A percentile compares a stretch with the other conserved stretches of the same genome.
Conservation (phyloP, 257 asterid species). For the Coffea canephora region DNA sequence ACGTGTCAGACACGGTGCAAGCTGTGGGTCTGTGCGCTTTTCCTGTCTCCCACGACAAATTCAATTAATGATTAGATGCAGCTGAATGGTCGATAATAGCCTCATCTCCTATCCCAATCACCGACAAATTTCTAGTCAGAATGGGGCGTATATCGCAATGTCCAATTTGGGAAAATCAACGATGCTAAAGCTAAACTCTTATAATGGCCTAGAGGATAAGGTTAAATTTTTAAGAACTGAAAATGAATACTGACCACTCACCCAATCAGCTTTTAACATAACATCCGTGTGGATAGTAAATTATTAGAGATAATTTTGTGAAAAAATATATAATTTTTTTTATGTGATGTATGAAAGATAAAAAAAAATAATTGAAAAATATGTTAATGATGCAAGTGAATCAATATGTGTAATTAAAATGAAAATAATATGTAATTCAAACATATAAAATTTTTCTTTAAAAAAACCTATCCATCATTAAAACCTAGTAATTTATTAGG, state of each 20-base stretch:
- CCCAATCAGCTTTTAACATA: background rate
- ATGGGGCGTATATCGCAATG: background rate
- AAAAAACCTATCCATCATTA: too few relatives aligned
- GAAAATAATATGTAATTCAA: too few relatives aligned
- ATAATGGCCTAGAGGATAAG: background rate
- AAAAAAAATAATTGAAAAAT: too few relatives aligned
- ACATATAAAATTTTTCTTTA: too few relatives aligned
- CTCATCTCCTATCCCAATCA: background rate
- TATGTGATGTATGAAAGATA: too few relatives aligned
- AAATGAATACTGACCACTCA: background rate
- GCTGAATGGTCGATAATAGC: conserved; percentile 12
- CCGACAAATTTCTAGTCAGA: conserved; percentile 16
- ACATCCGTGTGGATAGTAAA: too few relatives aligned
- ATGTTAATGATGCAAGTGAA: too few relatives aligned
- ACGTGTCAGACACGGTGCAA: background rate
- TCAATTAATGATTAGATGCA: conserved; percentile 7
- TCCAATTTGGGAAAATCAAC: background rate
- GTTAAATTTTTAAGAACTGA: background rate
- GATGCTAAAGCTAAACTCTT: too few relatives aligned
- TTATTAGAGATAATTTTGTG: too few relatives aligned
- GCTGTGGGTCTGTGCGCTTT: background rate
- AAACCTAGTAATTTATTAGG: too few relatives aligned
- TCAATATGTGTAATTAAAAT: too few relatives aligned
- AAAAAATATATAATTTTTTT: too few relatives aligned
- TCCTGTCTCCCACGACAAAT: conserved; percentile 1